These are phyloP conservation scores for Paxillus rubicundulus DNA, from an alignment of 768 basidiomycete genomes.

Conservation along the genomic window DNA sequence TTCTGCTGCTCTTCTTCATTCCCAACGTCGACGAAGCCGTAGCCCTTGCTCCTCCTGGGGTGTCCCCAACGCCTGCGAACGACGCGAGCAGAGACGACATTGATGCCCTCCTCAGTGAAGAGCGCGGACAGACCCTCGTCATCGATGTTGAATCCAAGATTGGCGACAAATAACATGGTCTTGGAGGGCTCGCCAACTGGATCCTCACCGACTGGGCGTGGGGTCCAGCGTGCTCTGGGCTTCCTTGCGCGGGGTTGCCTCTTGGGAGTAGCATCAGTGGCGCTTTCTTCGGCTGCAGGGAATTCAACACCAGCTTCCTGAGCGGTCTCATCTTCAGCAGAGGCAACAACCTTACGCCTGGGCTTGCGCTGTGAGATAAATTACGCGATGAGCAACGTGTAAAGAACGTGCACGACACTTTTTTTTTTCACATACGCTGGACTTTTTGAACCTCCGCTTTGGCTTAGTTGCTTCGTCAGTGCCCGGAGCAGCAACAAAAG, in stretches of 20 bases:
- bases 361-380: constrained; percentile 51
- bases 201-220: constrained; percentile 76
- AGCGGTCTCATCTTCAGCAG: constrained; percentile 31
- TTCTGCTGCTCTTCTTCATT: constrained; percentile 86
- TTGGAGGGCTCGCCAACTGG: constrained; percentile 87
- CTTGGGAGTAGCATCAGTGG: constrained; percentile 35
- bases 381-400: constrained; percentile 12
- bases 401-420: background rate
- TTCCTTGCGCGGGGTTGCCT: constrained; percentile 55
- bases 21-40: constrained; percentile 96
- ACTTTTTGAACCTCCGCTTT: constrained; percentile 81
- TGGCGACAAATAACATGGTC: constrained; percentile 92
- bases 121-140: constrained; percentile 76
- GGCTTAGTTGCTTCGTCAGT: constrained; percentile 61
- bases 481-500: constrained; percentile 43
- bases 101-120: constrained; percentile 85
- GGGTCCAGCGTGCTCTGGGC: constrained; percentile 52
- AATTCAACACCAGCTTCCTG: constrained; percentile 30
- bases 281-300: constrained; percentile 39
- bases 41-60: constrained; percentile 90
- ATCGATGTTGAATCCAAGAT: constrained; percentile 92
- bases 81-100: constrained; percentile 82
- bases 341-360: constrained; percentile 38
- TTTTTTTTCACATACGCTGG: constrained; percentile 38
- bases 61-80: constrained; percentile 83